phyloP scores from a whole-genome alignment of 306 rosid genomes.

The Gastrolobium bilobum region DNA sequence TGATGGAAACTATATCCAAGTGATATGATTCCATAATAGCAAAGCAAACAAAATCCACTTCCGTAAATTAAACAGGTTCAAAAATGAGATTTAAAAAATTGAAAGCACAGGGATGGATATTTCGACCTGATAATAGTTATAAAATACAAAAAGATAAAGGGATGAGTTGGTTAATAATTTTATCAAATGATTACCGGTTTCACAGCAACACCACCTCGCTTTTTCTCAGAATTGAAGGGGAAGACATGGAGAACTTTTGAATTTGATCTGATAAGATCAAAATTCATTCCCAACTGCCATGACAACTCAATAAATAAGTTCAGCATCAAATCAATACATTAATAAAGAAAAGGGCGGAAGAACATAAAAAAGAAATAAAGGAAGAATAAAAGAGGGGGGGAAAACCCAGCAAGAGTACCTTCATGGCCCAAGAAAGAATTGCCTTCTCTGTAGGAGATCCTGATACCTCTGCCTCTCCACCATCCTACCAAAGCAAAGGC shows the following conservation, averaged over 20 bases:
- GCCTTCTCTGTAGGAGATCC: constrained; percentile 99
- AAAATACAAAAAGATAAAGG: constrained; percentile 35
- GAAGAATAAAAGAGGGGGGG: background rate
- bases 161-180: constrained; percentile 38
- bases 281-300: constrained; percentile 92
- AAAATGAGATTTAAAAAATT: constrained; percentile 7
- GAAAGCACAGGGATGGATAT: constrained; percentile 38
- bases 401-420: constrained; percentile 56
- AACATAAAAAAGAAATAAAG: background rate
- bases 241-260: constrained; percentile 78
- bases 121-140: constrained; percentile 1
- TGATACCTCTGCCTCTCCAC: constrained; percentile 70
- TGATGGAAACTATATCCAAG: constrained; percentile 2
- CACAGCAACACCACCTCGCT: constrained; percentile 93
- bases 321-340: constrained; percentile 37
- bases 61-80: constrained; percentile 32
- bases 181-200: constrained; percentile 67
- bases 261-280: constrained; percentile 70
- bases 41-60: constrained; percentile 12
- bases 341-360: constrained; percentile 3
- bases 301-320: constrained; percentile 45
- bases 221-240: constrained; percentile 98
- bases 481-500: constrained; percentile 65
- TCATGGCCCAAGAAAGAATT: constrained; percentile 90
- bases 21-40: constrained; percentile 36